Evolutionary conservation across 495 filamentous ascomycete species (phyloP).

Genomic region (Talaromyces thailandensis): DNA sequence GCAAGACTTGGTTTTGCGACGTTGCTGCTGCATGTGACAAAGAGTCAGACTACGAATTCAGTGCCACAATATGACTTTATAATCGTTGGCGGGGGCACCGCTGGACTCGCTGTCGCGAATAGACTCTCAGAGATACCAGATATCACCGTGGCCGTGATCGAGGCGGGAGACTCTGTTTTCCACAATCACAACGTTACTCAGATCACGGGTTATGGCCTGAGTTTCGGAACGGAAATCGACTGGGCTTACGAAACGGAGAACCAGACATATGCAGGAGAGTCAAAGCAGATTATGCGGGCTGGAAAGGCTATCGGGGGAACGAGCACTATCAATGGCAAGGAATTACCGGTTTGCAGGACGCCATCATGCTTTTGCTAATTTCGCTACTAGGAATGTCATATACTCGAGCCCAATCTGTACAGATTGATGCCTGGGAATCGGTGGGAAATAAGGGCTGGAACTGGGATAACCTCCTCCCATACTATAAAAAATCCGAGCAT

Average conservation of each 20-base stretch:
- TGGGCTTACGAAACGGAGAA: conserved; percentile 40
- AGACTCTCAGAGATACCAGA: conserved; percentile 40
- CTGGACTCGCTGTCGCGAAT: conserved; percentile 44
- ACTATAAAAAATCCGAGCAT: conserved; percentile 40
- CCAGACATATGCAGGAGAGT: conserved; percentile 30
- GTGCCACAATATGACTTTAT: conserved; percentile 35
- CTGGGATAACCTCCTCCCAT: conserved; percentile 49
- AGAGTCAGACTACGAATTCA: not conserved
- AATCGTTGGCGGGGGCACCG: conserved; percentile 44
- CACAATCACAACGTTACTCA: conserved; percentile 42
- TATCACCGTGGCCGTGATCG: conserved; percentile 41
- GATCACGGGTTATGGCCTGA: conserved; percentile 25
- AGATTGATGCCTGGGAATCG: conserved; percentile 43
- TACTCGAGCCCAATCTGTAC: conserved; percentile 22
- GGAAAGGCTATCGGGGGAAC: conserved; percentile 50
- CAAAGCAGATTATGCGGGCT: conserved; percentile 25
- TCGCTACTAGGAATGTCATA: conserved; percentile 37
- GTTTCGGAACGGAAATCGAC: conserved; percentile 38
- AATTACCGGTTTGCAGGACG: not conserved
- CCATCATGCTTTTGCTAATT: not conserved
- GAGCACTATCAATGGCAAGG: conserved; percentile 41
- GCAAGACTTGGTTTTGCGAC: not conserved
- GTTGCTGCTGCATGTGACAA: not conserved
- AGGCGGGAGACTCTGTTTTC: conserved; percentile 42
- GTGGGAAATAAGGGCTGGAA: conserved; percentile 58